Evolutionary conservation across 768 basidiomycete species (phyloP).

Genomic region (Rhizopogon salebrosus): DNA sequence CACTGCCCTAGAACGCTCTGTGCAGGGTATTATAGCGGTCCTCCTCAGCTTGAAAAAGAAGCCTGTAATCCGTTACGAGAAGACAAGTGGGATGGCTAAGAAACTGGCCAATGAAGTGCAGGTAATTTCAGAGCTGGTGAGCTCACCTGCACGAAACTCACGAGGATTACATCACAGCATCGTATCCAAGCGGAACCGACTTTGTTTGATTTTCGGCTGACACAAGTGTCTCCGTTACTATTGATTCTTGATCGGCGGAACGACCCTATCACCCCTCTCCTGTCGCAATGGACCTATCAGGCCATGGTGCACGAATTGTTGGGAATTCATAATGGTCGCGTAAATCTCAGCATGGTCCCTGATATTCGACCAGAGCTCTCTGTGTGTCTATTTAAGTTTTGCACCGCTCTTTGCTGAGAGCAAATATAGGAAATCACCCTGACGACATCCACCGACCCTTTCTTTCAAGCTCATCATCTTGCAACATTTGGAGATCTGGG

Average conservation of each 20-base stretch:
- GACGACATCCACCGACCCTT: slow-evolving; percentile 85
- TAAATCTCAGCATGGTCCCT: slow-evolving; percentile 77
- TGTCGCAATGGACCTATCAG: slow-evolving; percentile 99
- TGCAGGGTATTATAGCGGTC: slow-evolving; percentile 79
- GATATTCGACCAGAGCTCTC: slow-evolving; percentile 83
- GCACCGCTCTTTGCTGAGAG: slow-evolving; percentile 5
- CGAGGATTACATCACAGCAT: slow-evolving; percentile 48
- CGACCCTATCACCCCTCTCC: slow-evolving; percentile 92
- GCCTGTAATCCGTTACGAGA: slow-evolving; percentile 90
- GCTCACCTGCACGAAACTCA: neutral
- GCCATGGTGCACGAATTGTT: slow-evolving; percentile 98
- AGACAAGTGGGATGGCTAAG: slow-evolving; percentile 88
- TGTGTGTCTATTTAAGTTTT: slow-evolving; percentile 32
- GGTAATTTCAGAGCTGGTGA: slow-evolving; percentile 34
- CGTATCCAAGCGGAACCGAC: slow-evolving; percentile 74
- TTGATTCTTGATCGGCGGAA: slow-evolving; percentile 93
- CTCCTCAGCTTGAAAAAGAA: slow-evolving; percentile 95
- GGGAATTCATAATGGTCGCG: slow-evolving; percentile 90
- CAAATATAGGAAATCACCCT: slow-evolving; percentile 81
- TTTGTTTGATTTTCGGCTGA: slow-evolving; percentile 89
- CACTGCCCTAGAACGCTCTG: slow-evolving; percentile 67
- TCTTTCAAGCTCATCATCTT: slow-evolving; percentile 86
- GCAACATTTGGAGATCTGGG: slow-evolving; percentile 97
- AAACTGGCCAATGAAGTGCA: slow-evolving; percentile 85
- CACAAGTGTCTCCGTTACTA: slow-evolving; percentile 82